Evolutionary conservation across 2,329 filamentous ascomycete species (phyloP), one percentile per base, ranked within the genome.

Genomic region (Colletotrichum camelliae): DNA sequence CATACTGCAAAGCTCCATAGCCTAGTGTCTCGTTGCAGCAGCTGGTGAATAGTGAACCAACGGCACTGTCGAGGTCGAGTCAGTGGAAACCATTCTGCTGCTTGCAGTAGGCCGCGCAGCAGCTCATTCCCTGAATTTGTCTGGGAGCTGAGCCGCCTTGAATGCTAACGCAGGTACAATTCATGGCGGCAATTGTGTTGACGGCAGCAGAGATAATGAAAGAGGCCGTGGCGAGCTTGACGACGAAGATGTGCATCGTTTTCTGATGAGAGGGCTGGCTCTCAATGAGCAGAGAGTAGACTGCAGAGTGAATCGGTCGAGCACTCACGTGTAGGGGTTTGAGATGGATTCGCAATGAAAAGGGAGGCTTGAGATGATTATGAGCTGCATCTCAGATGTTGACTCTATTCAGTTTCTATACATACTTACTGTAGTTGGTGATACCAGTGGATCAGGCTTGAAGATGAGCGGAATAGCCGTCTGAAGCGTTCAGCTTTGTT

Each of bases 11-110:
- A 48, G 43, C 10, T 48, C 43, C 5, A 21, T 7, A 9, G 9
- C 18, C n/a, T 0, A n/a, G 9, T 0, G 10, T 7, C 43, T 48
- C 4, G 1, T 21, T 21, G 12, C n/a, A 48, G 43, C 18, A n/a
- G 43, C 18, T 48, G 43, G 18, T 13, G 21, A 48, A 4, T 9
- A 48, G 35, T 5, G 35, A 15, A 15, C 13, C 35, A 15, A 37
- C 13, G 9, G 4, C 18, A 48, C 5, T 21, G 3, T 21, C n/a
- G n/a, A 48, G n/a, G 7, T 21, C 43, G 43, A 21, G 10, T 18
- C 39, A n/a, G 39, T 12, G 18, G 10, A 43, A 43, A n/a, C 9
- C 3, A 10, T n/a, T 6, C 39, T 0, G n/a, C 8, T 12, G 39
- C 39, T 43, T 43, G 18, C 39, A 1, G 39, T n/a, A 43, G 1